Evolutionary conservation across 345 rosid species (phyloP).

Genomic region (Bruguiera parviflora): DNA sequence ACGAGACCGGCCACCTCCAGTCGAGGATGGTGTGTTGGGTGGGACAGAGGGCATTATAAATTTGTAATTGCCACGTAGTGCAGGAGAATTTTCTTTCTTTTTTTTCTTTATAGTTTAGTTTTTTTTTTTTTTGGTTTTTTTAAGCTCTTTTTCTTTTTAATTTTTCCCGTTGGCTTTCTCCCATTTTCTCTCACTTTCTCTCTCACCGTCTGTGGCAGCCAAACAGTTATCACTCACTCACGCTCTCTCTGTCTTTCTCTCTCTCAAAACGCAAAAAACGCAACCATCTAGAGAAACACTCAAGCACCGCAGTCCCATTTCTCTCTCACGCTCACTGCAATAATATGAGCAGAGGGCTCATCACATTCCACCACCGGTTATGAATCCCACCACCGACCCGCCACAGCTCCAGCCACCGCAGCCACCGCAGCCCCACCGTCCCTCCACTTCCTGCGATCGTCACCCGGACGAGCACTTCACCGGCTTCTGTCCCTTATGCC

Average conservation of each 20-base stretch:
- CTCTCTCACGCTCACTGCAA: conserved; percentile 17
- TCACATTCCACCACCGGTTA: conserved; percentile 51
- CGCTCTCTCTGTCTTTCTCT: not conserved
- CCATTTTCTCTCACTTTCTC: conserved; percentile 15
- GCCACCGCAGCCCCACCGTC: conserved; percentile 83
- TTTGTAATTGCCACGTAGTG: conserved; percentile 1
- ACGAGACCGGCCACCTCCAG: no score
- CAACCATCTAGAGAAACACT: not conserved
- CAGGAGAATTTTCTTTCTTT: conserved; percentile 23
- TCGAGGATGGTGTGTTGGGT: not conserved
- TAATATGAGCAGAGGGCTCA: conserved; percentile 63
- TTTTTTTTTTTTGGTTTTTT: conserved; percentile 17
- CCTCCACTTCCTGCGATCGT: conserved; percentile 77
- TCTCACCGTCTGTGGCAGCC: conserved; percentile 61
- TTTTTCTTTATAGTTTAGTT: not conserved
- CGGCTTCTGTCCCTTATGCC: conserved; percentile 93
- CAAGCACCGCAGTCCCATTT: not conserved
- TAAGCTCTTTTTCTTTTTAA: not conserved
- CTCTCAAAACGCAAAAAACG: not conserved
- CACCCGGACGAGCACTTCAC: conserved; percentile 90
- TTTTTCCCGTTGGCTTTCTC: conserved; percentile 20
- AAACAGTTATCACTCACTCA: conserved; percentile 38
- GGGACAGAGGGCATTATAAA: conserved; percentile 17
- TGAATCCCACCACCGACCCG: conserved; percentile 79
- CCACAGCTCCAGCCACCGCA: conserved; percentile 57